Percentiles rank a stretch among this genome's conserved stretches.
phyloP scores from a whole-genome alignment of 106 monocot genomes.

The Xerophyta viscosa region DNA sequence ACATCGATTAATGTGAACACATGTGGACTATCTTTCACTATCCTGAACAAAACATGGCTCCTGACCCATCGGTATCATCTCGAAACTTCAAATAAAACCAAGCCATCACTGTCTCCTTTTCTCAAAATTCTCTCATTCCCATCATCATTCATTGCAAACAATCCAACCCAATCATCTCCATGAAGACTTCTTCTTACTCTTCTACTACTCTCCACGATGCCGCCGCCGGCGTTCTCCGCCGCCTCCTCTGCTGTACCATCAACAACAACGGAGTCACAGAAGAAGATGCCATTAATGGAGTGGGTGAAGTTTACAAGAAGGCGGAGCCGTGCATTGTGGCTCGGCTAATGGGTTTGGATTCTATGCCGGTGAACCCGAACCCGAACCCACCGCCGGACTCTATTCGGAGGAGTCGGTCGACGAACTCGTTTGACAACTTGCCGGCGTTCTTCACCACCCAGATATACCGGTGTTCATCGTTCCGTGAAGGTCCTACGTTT shows the following conservation, averaged over 20 bases:
- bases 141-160: too few species aligned
- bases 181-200: neutral
- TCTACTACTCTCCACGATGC: neutral
- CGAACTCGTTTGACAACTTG: slow-evolving; percentile 3
- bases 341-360: slow-evolving; percentile 27
- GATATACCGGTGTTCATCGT: slow-evolving; percentile 10
- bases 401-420: slow-evolving; percentile 17
- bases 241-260: slow-evolving; percentile 5
- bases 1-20: too few species aligned
- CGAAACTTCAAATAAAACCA: neutral
- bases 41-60: too few species aligned
- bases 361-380: slow-evolving; percentile 4
- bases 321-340: slow-evolving; percentile 11
- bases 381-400: neutral
- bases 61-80: too few species aligned
- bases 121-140: too few species aligned
- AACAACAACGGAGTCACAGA: neutral
- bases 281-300: neutral
- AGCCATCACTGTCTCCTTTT: neutral
- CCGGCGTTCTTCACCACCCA: neutral
- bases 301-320: neutral
- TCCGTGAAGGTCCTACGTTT: slow-evolving; percentile 37
- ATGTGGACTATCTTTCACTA: too few species aligned
- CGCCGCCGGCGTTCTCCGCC: slow-evolving; percentile 10
- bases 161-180: too few species aligned